Evolutionary conservation across 2,329 filamentous ascomycete genomes (phyloP), one percentile per base, ranked within the genome.

Genomic region (Trichoderma simmonsii): DNA sequence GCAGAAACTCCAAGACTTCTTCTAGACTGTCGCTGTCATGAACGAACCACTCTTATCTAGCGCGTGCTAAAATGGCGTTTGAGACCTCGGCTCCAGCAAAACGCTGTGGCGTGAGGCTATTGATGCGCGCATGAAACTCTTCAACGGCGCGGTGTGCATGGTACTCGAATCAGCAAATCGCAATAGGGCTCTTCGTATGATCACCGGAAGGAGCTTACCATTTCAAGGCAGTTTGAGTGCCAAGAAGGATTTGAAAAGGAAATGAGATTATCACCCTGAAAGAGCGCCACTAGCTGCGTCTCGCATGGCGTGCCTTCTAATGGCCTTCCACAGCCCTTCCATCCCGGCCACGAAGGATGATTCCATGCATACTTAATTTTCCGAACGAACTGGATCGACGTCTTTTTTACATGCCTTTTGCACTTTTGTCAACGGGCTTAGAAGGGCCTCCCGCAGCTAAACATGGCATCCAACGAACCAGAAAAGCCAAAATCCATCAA

Each of bases 401-500:
- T 26, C 24, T 12, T n/a, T 36, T 24, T 56, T 28, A 34, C n/a
- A 26, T 21, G 63, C 32, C 15, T 26, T n/a, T 24, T 15, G 21
- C 36, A 4, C 15, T 36, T n/a, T 24, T 21, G 21, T 39, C 3
- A 57, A 39, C 11, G 18, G 43, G 28, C 15, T 2, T 21, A n/a
- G 32, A 39, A 28, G 14, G 32, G 36, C 36, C 36, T 39, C 36
- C 48, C 30, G n/a, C 32, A 15, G 9, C 48, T 39, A n/a, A 66
- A 7, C 8, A 66, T 66, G 63, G 48, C 63, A 14, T 66, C 32
- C 15, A 32, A 66, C 21, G 63, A 57, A 14, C 63, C 63, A 15
- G 63, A 66, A 32, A 66, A 57, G 48, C 63, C 63, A 36, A 66
- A 66, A 34, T 66, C 63, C 63, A 34, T 39, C 48, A 66, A 66